phyloP scores from a whole-genome alignment of 2,329 filamentous ascomycete genomes.

The Didymella sp. region DNA sequence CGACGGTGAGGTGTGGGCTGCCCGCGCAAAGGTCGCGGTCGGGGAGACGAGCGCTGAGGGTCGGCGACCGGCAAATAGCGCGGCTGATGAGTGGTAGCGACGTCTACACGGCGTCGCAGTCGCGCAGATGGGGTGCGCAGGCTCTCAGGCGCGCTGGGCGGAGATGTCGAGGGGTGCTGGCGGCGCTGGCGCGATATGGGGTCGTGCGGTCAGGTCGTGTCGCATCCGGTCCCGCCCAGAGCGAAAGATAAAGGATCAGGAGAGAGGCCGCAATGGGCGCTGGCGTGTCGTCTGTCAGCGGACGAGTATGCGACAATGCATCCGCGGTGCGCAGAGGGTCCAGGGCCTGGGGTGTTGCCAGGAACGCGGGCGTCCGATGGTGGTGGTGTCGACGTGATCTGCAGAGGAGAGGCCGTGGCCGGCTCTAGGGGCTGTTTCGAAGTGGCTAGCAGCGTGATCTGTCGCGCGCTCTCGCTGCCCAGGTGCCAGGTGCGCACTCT shows the following conservation, averaged over 20 bases:
- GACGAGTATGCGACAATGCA: conserved; percentile 37
- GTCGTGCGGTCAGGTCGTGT: conserved; percentile 39
- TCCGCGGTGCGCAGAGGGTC: conserved; percentile 33
- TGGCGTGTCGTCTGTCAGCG: conserved; percentile 30
- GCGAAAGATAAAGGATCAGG: conserved; percentile 30
- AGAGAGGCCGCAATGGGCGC: conserved; percentile 35
- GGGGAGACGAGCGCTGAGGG: conserved; percentile 27
- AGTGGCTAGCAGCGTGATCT: conserved; percentile 11
- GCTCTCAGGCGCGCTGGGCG: conserved; percentile 27
- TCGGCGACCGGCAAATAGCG: conserved; percentile 36
- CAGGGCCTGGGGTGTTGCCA: conserved; percentile 35
- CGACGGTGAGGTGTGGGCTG: conserved; percentile 20
- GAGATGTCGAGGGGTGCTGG: conserved; percentile 25
- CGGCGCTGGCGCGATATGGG: conserved; percentile 37
- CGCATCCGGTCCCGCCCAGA: conserved; percentile 45
- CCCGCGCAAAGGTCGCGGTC: conserved; percentile 30
- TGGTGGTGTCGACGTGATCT: conserved; percentile 29
- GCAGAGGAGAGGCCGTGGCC: conserved; percentile 4
- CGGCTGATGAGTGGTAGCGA: conserved; percentile 33
- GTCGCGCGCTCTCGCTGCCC: conserved; percentile 5
- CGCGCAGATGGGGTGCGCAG: conserved; percentile 33
- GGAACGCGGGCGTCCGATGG: conserved; percentile 23
- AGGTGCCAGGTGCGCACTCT: not conserved
- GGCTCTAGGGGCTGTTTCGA: not conserved
- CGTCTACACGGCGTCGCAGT: conserved; percentile 10